Percentiles rank a stretch among this genome's conserved stretches.
Conservation (phyloP, 176 grass and related monocot species). For the Aegilops speltoides region DNA sequence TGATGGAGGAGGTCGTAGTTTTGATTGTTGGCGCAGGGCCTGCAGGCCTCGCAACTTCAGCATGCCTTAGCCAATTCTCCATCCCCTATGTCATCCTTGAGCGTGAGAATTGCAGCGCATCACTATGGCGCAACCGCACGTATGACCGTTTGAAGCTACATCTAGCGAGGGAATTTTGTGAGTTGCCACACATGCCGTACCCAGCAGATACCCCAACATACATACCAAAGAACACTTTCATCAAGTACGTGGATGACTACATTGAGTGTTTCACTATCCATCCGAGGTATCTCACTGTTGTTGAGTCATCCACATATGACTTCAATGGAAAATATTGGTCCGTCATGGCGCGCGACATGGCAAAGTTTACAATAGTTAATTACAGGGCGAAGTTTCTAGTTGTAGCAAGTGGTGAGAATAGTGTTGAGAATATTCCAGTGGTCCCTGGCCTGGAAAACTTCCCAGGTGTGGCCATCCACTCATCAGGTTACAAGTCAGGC, state of each 20-base stretch:
- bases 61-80: background rate
- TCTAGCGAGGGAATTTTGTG: background rate
- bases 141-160: background rate
- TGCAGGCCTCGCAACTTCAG: background rate
- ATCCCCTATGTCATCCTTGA: background rate
- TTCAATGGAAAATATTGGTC: background rate
- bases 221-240: background rate
- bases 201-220: background rate
- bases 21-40: background rate
- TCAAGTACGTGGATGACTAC: background rate
- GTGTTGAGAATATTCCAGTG: background rate
- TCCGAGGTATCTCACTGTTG: background rate
- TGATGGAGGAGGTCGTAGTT: background rate
- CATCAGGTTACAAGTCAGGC: background rate
- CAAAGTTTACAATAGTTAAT: background rate
- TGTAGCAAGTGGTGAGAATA: background rate
- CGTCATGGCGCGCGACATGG: background rate
- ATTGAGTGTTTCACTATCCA: background rate
- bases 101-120: background rate
- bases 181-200: background rate
- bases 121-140: background rate
- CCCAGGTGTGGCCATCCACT: background rate
- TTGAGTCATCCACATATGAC: conserved; percentile 6
- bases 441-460: background rate
- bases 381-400: background rate